Base-by-base conservation (phyloP, 1,284 basidiomycete genomes). In the Fomitopsis pinicola region DNA sequence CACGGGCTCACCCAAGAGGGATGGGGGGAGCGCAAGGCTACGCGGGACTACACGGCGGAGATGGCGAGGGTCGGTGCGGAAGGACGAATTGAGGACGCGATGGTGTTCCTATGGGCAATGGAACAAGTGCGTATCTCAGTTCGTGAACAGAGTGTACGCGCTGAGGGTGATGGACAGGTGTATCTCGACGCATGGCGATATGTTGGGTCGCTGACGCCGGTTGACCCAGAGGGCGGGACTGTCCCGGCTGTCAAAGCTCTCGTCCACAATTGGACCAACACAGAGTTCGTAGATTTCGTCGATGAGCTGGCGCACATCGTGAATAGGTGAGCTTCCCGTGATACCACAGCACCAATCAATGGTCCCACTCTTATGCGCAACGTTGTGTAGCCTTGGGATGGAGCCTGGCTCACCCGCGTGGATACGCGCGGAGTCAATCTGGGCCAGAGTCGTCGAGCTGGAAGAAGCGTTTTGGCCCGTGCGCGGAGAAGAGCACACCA, bases 41-140 rank as follows among this genome's bases (percentile, higher is more conserved):
- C 89, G 19, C 77, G 81, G 62, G 82, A 85, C 61, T 91, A 91
- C 68, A 84, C 85, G 0, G 87, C 88, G 19, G 88, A 88, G 73
- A 87, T 91, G 85, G 79, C 78, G 10, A 75, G 82, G 5, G 72
- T 86, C 0, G 77, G 80, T 0, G 74, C 77, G 1, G 67, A 75
- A 14, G 80, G 79, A 9, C 76, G 75, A 0, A 68, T 88, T n/a
- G 79, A 85, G 59, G 88, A 91, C 56, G 86, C 85, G 0, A 70
- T 92, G 19, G 77, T 90, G 5, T 86, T 91, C 64, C 71, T 92
- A 17, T 91, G 89, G 88, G 87, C 87, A 1, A 91, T 91, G 89
- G 89, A 91, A 71, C 81, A 82, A 75, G 87, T 87, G 62, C 30
- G 19, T 63, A 46, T 35, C 19, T 35, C 28, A 40, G 6, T 22